Evolutionary conservation across 2,329 filamentous ascomycete genomes (phyloP).

Genomic region (Fusarium sulawesiense): DNA sequence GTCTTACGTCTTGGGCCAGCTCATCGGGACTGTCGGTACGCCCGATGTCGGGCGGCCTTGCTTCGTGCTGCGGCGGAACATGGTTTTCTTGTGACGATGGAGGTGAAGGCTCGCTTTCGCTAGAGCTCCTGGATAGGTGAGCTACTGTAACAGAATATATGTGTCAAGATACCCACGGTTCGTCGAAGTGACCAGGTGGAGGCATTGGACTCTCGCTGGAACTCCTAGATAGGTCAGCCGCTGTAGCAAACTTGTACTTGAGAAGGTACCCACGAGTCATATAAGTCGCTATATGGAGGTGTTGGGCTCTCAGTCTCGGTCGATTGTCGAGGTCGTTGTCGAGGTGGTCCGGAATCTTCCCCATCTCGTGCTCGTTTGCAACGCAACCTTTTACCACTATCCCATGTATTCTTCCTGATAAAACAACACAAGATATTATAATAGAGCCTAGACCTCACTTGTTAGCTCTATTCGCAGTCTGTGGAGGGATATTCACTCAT

Average conservation of each 20-base stretch:
- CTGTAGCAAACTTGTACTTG: fast-evolving
- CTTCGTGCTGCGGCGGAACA: fast-evolving
- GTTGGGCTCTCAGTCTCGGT: background rate
- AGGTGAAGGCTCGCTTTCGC: background rate
- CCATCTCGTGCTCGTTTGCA: background rate
- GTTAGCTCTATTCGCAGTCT: fast-evolving
- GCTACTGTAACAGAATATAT: fast-evolving
- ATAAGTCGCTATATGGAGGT: fast-evolving
- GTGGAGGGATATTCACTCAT: background rate
- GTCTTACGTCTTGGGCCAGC: slow-evolving; percentile 2
- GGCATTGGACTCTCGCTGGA: background rate
- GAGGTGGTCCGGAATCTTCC: background rate
- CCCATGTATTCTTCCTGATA: background rate
- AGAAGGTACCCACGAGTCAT: background rate
- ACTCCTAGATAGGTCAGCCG: background rate
- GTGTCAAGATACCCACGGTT: background rate
- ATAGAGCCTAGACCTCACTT: background rate
- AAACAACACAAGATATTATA: slow-evolving; percentile 2
- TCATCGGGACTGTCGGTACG: slow-evolving; percentile 6
- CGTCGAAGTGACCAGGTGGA: fast-evolving
- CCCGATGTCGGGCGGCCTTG: background rate
- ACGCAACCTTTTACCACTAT: background rate
- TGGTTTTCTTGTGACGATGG: background rate
- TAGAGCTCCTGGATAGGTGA: background rate
- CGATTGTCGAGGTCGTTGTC: background rate